Conservation (phyloP, 805 yeast species). For the Blastobotrys muscicola region DNA sequence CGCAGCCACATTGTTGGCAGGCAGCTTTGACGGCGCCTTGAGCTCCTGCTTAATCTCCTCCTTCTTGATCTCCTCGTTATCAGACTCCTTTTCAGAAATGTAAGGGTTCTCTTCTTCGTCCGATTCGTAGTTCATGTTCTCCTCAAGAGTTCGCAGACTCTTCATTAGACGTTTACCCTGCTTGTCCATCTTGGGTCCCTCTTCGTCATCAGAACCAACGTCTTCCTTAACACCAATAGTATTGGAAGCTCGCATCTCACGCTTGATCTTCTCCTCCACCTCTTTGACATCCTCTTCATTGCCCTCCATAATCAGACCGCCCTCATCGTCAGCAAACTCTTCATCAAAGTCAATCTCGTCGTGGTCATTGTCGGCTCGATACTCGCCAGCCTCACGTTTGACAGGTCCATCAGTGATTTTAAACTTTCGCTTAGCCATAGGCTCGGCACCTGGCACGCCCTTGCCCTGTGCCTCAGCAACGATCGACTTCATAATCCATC, state of each 20-base stretch:
- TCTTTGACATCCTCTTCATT: slow-evolving; percentile 90
- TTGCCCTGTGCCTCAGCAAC: slow-evolving; percentile 47
- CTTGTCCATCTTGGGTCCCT: slow-evolving; percentile 72
- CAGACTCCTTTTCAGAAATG: slow-evolving; percentile 42
- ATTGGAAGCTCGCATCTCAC: slow-evolving; percentile 47
- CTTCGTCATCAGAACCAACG: slow-evolving; percentile 61
- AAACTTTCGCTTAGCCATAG: slow-evolving; percentile 35
- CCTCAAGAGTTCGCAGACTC: slow-evolving; percentile 76
- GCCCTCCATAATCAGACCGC: slow-evolving; percentile 95
- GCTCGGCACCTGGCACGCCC: slow-evolving; percentile 34
- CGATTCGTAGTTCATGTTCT: slow-evolving; percentile 76
- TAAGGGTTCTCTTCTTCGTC: slow-evolving; percentile 85
- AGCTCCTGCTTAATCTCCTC: slow-evolving; percentile 14
- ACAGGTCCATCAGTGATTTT: slow-evolving; percentile 36
- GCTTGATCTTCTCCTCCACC: slow-evolving; percentile 48
- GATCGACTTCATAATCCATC: slow-evolving; percentile 94
- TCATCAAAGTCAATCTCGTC: slow-evolving; percentile 94
- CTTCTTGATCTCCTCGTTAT: slow-evolving; percentile 17
- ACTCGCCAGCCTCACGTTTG: slow-evolving; percentile 23
- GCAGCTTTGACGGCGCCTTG: neutral
- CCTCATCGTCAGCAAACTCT: slow-evolving; percentile 97
- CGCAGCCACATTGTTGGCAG: too few species aligned
- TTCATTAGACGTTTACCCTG: slow-evolving; percentile 83
- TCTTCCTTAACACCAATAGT: slow-evolving; percentile 52
- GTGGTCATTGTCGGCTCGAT: slow-evolving; percentile 61